Evolutionary conservation across 768 basidiomycete species (phyloP).

Genomic region (Chiua virens): DNA sequence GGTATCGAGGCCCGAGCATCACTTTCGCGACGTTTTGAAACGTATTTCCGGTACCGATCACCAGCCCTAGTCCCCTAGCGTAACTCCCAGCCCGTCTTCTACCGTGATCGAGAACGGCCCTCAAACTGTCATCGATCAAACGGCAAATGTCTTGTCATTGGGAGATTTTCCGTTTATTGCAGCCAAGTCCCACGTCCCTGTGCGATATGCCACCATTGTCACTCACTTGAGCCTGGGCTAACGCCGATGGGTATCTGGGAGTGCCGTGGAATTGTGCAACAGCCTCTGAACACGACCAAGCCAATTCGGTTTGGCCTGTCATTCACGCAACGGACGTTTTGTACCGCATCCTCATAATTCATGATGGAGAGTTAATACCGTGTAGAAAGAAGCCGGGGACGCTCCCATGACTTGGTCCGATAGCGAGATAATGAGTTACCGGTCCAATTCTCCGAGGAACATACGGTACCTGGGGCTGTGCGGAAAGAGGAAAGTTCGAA

Average conservation of each 20-base stretch:
- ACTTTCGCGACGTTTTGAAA: no score
- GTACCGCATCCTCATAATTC: not conserved
- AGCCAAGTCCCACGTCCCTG: no score
- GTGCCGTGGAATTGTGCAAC: no score
- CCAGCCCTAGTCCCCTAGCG: not conserved
- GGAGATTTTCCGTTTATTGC: not conserved
- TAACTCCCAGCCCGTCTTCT: not conserved
- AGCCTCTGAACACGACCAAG: not conserved
- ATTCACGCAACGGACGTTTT: no score
- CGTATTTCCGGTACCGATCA: no score
- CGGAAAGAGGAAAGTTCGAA: not conserved
- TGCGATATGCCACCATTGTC: no score
- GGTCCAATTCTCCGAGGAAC: constrained; percentile 20
- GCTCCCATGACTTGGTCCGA: constrained; percentile 4
- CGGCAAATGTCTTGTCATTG: not conserved
- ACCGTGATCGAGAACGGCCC: not conserved
- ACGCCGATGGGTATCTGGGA: no score
- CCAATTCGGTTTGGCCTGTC: not conserved
- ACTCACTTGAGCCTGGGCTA: no score
- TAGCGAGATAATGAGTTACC: constrained; percentile 16
- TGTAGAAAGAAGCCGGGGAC: constrained; percentile 5
- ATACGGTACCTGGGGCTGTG: constrained; percentile 1
- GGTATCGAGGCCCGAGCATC: no score
- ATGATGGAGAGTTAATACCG: not conserved
- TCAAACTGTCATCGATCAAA: not conserved